phyloP scores from a whole-genome alignment of 2,329 filamentous ascomycete species.

The Aspergillus pseudotamarii region DNA sequence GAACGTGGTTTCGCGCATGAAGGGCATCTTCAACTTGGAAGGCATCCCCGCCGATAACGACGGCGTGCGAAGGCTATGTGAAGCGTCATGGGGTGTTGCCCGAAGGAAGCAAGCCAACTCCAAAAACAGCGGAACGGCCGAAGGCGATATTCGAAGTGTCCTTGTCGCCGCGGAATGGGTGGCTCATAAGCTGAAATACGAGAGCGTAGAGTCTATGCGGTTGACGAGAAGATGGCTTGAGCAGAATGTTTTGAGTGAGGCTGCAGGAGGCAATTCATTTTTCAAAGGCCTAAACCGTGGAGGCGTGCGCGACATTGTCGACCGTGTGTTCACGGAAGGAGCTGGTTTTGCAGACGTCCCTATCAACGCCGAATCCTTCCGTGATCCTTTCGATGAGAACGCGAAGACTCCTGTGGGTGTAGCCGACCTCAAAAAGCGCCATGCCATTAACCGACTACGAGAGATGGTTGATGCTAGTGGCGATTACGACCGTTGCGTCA shows the following conservation, averaged over 20 bases:
- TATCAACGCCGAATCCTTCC: slow-evolving; percentile 40
- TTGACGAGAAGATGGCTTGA: slow-evolving; percentile 65
- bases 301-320: slow-evolving; percentile 65
- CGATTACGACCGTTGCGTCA: slow-evolving; percentile 63
- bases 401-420: slow-evolving; percentile 53
- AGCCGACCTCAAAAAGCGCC: slow-evolving; percentile 61
- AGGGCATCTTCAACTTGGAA: slow-evolving; percentile 83
- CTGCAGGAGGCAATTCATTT: slow-evolving; percentile 55
- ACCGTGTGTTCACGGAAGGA: slow-evolving; percentile 66
- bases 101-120: slow-evolving; percentile 56
- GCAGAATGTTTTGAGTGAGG: slow-evolving; percentile 56
- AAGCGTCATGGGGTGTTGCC: slow-evolving; percentile 67
- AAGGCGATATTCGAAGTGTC: slow-evolving; percentile 64
- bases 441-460: slow-evolving; percentile 59
- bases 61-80: slow-evolving; percentile 73
- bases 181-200: slow-evolving; percentile 59
- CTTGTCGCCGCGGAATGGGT: slow-evolving; percentile 69
- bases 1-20: slow-evolving; percentile 79
- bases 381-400: slow-evolving; percentile 33
- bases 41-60: slow-evolving; percentile 86
- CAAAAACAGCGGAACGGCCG: slow-evolving; percentile 48
- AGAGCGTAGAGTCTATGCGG: slow-evolving; percentile 40
- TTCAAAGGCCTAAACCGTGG: slow-evolving; percentile 64
- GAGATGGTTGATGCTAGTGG: slow-evolving; percentile 66
- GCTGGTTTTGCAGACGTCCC: slow-evolving; percentile 59